Evolutionary conservation across 345 rosid genomes (phyloP), one percentile per base, ranked within the genome.

Genomic region (Triadica sebifera): DNA sequence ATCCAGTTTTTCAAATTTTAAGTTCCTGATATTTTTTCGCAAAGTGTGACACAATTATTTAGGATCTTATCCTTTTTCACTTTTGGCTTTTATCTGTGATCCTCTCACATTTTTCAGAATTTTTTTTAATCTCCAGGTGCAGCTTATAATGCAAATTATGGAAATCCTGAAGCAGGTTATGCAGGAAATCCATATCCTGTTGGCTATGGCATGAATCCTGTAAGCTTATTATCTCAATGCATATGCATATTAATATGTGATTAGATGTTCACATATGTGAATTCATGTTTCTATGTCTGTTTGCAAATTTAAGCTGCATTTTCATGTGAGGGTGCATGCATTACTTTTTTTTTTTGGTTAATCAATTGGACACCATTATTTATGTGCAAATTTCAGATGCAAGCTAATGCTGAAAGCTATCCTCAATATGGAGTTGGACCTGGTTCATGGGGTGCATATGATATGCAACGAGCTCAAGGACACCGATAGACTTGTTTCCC

Each of bases 181-280:
- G 67, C 84, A 53, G 91, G 78, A 57, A 85, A 88, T 79, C 85
- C 88, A 65, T 92, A 87, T 83, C 92, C 86, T 67, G 83, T 79
- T 50, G 86, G 81, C 83, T 94, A 90, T 81, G 88, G 83, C 84
- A 82, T 88, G 88, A 87, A 88, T 86, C 90, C 91, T 62, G 98
- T 92, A 86, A 90, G 98, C 87, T 51, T 60, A 45, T 8, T 37
- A 50, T 34, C 37, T 72, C 53, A 3, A 8, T 37, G 52, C 59
- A 45, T 60, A 22, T 29, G 7, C 51, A 37, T 47, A 3, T 58
- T 29, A 13, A 47, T 72, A 25, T 6, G 12, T 57, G 12, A 15
- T 61, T 12, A 4, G 37, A n/a, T 46, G 52, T 67, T 76, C 25
- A 25, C 37, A 17, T 60, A 12, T 67, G 17, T 25, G 24, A 19